These are phyloP conservation scores for Firmiana major DNA, from an alignment of 345 rosid genomes.

Conservation along the genomic window DNA sequence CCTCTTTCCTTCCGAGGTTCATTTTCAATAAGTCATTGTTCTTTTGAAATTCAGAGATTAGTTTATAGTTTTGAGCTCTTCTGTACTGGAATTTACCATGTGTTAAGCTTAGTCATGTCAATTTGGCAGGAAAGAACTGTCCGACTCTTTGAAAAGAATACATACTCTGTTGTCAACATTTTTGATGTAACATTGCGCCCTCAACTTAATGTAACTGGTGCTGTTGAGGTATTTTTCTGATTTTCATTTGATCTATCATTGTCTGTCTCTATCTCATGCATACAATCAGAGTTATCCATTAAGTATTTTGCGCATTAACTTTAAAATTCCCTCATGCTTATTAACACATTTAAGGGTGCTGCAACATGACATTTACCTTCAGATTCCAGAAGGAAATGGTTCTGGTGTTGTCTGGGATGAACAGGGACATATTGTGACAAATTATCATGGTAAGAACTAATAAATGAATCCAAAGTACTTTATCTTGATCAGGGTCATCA, in stretches of 20 bases:
- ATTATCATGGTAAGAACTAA: slow-evolving; percentile 79
- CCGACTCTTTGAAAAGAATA: slow-evolving; percentile 75
- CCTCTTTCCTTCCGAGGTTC: slow-evolving; percentile 88
- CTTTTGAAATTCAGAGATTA: background rate
- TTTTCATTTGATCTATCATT: background rate
- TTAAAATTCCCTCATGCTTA: background rate
- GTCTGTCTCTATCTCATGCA: background rate
- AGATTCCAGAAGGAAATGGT: slow-evolving; percentile 99
- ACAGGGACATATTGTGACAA: slow-evolving; percentile 86
- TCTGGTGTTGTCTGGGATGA: slow-evolving; percentile 97
- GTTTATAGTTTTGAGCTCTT: slow-evolving; percentile 1
- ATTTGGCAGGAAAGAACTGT: slow-evolving; percentile 75
- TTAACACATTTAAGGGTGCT: background rate
- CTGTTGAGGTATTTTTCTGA: slow-evolving; percentile 64
- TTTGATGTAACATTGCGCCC: slow-evolving; percentile 93
- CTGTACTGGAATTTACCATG: background rate
- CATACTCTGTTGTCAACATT: slow-evolving; percentile 89
- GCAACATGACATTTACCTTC: slow-evolving; percentile 7
- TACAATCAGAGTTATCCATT: background rate
- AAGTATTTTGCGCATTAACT: background rate
- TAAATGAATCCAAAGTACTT: background rate
- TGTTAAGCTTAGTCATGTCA: background rate
- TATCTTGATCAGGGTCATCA: background rate
- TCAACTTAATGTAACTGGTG: slow-evolving; percentile 82
- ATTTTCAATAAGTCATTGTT: background rate